Evolutionary conservation across 2,329 filamentous ascomycete species (phyloP).

Genomic region (Hypomyces rosellus): DNA sequence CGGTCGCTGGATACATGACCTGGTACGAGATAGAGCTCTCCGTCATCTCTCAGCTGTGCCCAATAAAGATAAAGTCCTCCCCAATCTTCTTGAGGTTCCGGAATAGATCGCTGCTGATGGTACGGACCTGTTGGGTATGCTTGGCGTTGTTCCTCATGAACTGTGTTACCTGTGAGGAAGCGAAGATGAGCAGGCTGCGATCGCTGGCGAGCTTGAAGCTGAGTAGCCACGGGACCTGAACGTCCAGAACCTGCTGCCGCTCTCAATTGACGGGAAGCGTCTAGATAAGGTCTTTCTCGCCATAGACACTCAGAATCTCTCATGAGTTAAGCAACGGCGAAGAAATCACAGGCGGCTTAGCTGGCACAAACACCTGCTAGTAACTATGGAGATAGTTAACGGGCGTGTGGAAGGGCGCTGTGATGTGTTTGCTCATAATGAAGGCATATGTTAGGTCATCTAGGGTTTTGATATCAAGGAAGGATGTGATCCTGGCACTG

Average conservation of each 20-base stretch:
- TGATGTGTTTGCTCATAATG: conserved; percentile 48
- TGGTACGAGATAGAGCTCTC: conserved; percentile 29
- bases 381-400: conserved; percentile 48
- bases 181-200: conserved; percentile 35
- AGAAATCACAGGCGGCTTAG: conserved; percentile 36
- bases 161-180: conserved; percentile 28
- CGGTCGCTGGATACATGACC: conserved; percentile 32
- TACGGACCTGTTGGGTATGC: conserved; percentile 4
- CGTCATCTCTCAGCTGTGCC: conserved; percentile 27
- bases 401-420: conserved; percentile 42
- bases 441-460: conserved; percentile 37
- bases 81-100: conserved; percentile 22
- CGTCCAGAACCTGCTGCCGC: conserved; percentile 38
- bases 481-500: conserved; percentile 33
- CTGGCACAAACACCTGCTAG: conserved; percentile 42
- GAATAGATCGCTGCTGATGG: conserved; percentile 17
- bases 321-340: conserved; percentile 25
- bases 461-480: conserved; percentile 36
- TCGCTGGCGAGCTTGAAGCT: conserved; percentile 36
- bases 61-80: conserved; percentile 23
- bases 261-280: conserved; percentile 36
- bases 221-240: conserved; percentile 39
- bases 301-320: conserved; percentile 23
- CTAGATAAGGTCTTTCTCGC: conserved; percentile 23
- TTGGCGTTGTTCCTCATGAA: conserved; percentile 19